Evolutionary conservation across 2,329 filamentous ascomycete genomes (phyloP), one percentile per base, ranked within the genome.

Genomic region (Penicillium digitatum): DNA sequence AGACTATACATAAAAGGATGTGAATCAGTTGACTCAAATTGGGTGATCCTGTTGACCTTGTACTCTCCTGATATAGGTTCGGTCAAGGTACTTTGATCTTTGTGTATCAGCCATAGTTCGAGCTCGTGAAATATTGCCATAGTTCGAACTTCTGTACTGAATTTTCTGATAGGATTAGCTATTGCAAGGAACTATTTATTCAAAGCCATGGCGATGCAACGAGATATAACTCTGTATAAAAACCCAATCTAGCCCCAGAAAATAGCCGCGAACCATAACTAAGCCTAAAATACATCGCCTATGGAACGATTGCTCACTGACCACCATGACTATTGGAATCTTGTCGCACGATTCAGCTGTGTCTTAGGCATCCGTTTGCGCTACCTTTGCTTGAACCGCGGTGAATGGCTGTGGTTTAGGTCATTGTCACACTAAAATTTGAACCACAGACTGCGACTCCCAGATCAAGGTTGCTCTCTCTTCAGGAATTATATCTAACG

Each of bases 391-490:
- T 51, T 14, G 46, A 43, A 48, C 34, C 48, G 38, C 45, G 44
- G 42, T 47, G 45, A 40, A 39, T 39, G 29, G 44, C 48, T 26
- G 26, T 26, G 35, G 27, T 48, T 11, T 39, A 20, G 37, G 24
- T 18, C 32, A 39, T 46, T 24, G 57, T 63, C 38, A 48, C 51
- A 63, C 60, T 49, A 45, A 18, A 16, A 2, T 34, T 8, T 51
- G 52, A 54, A 57, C 48, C 20, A 27, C 48, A 20, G 48, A 35
- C 55, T 39, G 22, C 48, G 38, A 22, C 48, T 24, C 45, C 48
- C 39, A 48, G 47, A 18, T 44, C 24, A 50, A 49, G 39, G 60
- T 62, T 55, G 55, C 58, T 27, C 29, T 54, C 9, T 37, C 11
- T 45, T 22, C 35, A 38, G 14, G 11, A 27, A 39, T 34, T 47